A percentile compares a stretch with the other conserved stretches of the same genome.
Conservation (phyloP, 352 stramenopile species). For the Phytophthora meadii region DNA sequence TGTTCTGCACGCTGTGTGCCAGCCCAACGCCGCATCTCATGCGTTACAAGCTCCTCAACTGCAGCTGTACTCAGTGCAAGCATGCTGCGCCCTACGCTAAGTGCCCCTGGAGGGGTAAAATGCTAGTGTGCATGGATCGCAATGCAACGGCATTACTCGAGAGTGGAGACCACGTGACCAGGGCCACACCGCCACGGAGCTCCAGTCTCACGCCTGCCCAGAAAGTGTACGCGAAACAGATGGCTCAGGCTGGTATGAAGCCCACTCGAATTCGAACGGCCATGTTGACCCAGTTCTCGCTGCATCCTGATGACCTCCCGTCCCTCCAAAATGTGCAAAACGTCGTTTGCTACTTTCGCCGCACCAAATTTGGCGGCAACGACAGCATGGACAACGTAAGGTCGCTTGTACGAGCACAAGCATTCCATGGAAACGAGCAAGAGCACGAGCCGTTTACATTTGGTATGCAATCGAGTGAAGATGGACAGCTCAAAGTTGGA, state of each 20-base stretch:
- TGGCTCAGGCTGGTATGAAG: constrained; percentile 4
- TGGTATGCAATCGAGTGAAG: not conserved
- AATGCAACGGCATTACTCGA: constrained; percentile 4
- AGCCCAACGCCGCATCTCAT: no score
- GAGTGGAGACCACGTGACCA: not conserved
- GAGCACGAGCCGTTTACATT: constrained; percentile 6
- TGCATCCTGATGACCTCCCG: not conserved
- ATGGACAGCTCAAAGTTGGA: constrained; percentile 1
- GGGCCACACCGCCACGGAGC: not conserved
- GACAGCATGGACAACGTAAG: not conserved
- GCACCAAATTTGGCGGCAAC: constrained; percentile 1
- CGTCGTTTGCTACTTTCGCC: constrained; percentile 6
- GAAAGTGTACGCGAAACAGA: constrained; percentile 2
- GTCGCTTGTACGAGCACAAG: not conserved
- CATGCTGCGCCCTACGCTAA: constrained; percentile 3
- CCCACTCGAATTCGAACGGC: constrained; percentile 2
- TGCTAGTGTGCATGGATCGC: not conserved
- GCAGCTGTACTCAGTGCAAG: not conserved
- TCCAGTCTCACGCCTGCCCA: not conserved
- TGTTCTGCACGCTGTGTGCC: no score
- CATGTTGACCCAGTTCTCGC: constrained; percentile 6
- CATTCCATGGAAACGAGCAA: not conserved
- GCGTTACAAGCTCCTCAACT: no score
- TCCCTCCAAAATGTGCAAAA: constrained; percentile 7
- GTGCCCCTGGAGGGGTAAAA: not conserved